phyloP scores from a whole-genome alignment of 2,329 filamentous ascomycete species.

The Trichophaea hybrida region DNA sequence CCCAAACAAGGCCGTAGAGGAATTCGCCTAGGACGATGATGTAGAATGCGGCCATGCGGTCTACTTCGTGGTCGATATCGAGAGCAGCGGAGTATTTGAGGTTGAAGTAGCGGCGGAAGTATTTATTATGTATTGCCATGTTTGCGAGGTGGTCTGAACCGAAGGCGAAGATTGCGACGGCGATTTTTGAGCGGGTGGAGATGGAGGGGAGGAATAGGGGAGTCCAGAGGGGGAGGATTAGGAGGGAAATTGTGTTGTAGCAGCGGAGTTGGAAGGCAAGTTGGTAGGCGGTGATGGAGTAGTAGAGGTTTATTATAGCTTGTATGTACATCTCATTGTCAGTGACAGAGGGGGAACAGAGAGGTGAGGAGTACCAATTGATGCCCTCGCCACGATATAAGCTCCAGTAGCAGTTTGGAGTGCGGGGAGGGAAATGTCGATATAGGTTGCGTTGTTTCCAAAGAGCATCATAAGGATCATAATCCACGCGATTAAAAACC shows the following conservation, averaged over 20 bases:
- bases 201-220: slow-evolving; percentile 34
- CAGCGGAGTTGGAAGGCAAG: too few species aligned
- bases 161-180: slow-evolving; percentile 34
- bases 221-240: slow-evolving; percentile 34
- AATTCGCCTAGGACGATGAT: slow-evolving; percentile 42
- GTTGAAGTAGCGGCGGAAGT: slow-evolving; percentile 32
- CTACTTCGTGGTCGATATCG: slow-evolving; percentile 38
- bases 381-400: slow-evolving; percentile 36
- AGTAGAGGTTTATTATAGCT: too few species aligned
- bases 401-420: slow-evolving; percentile 37
- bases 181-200: slow-evolving; percentile 33
- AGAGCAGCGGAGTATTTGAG: slow-evolving; percentile 37
- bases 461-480: slow-evolving; percentile 39
- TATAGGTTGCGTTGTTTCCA: slow-evolving; percentile 36
- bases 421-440: slow-evolving; percentile 34
- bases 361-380: too few species aligned
- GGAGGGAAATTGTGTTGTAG: slow-evolving; percentile 11
- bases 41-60: slow-evolving; percentile 39
- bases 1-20: slow-evolving; percentile 38
- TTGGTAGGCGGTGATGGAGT: too few species aligned
- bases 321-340: too few species aligned
- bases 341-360: too few species aligned
- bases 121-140: neutral
- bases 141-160: slow-evolving; percentile 32
- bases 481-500: slow-evolving; percentile 38